Conservation (phyloP, 805 yeast genomes). For the Cyberlindnera xylosilytica region DNA sequence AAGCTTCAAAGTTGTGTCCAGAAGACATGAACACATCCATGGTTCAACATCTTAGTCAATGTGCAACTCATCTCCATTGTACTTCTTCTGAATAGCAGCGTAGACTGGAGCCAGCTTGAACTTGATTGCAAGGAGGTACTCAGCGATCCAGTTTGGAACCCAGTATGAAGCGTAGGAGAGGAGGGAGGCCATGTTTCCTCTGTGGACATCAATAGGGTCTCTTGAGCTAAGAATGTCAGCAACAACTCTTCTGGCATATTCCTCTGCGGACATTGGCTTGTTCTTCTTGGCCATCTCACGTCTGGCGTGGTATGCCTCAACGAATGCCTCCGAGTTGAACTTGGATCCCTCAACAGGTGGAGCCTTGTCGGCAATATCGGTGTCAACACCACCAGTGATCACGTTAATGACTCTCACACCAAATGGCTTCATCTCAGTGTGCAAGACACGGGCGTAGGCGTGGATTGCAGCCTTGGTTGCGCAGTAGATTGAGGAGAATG, state of each 20-base stretch:
- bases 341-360: conserved; percentile 54
- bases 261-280: conserved; percentile 57
- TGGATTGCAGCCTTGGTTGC: conserved; percentile 76
- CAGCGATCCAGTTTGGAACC: conserved; percentile 49
- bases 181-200: conserved; percentile 48
- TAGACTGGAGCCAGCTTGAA: conserved; percentile 38
- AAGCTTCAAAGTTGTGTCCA: no score
- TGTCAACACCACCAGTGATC: conserved; percentile 73
- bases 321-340: conserved; percentile 50
- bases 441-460: conserved; percentile 59
- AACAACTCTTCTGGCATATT: conserved; percentile 55
- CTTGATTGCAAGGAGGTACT: conserved; percentile 36
- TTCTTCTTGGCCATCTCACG: conserved; percentile 56
- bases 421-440: conserved; percentile 67
- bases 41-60: no score
- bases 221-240: conserved; percentile 38
- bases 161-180: conserved; percentile 33
- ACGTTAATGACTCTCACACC: conserved; percentile 68
- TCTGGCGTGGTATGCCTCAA: conserved; percentile 46
- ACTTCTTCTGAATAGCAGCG: conserved; percentile 25
- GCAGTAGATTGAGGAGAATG: conserved; percentile 64
- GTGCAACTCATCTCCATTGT: conserved; percentile 16
- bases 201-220: conserved; percentile 49
- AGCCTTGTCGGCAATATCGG: conserved; percentile 66
- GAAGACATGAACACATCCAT: no score